Evolutionary conservation across 106 monocot genomes (phyloP).

Genomic region (Dioscorea dumetorum): DNA sequence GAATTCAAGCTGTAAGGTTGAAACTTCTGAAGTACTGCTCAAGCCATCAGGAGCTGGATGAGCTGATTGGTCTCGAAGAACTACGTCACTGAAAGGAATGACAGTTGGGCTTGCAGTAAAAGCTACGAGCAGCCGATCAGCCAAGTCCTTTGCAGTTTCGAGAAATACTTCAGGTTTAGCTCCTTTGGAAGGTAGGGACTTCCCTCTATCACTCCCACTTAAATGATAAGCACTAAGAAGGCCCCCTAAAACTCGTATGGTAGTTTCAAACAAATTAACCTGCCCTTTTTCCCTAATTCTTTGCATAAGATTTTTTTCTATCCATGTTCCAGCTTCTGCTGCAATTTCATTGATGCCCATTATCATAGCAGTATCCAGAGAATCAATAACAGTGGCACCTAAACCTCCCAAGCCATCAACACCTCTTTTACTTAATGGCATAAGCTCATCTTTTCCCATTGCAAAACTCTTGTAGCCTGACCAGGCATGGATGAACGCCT

Average conservation of each 20-base stretch:
- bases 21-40: slow-evolving; percentile 90
- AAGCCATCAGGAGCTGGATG: slow-evolving; percentile 87
- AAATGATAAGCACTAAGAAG: slow-evolving; percentile 95
- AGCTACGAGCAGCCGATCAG: slow-evolving; percentile 61
- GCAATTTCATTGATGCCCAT: slow-evolving; percentile 74
- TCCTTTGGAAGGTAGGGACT: slow-evolving; percentile 6
- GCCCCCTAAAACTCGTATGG: slow-evolving; percentile 89
- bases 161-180: slow-evolving; percentile 46
- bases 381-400: slow-evolving; percentile 84
- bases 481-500: slow-evolving; percentile 92
- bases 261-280: slow-evolving; percentile 96
- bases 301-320: slow-evolving; percentile 60
- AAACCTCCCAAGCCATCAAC: slow-evolving; percentile 83
- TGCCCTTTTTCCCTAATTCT: slow-evolving; percentile 76
- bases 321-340: slow-evolving; percentile 68
- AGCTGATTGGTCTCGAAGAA: slow-evolving; percentile 65
- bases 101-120: slow-evolving; percentile 84
- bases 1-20: slow-evolving; percentile 87
- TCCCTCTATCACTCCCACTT: slow-evolving; percentile 23
- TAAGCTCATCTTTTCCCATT: slow-evolving; percentile 92
- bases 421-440: slow-evolving; percentile 72
- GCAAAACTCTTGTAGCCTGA: slow-evolving; percentile 68
- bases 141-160: slow-evolving; percentile 59
- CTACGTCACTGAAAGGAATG: slow-evolving; percentile 91
- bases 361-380: slow-evolving; percentile 89